Evolutionary conservation across 257 asterid genomes (phyloP), one percentile per base, ranked within the genome.

Genomic region (Coffea canephora): DNA sequence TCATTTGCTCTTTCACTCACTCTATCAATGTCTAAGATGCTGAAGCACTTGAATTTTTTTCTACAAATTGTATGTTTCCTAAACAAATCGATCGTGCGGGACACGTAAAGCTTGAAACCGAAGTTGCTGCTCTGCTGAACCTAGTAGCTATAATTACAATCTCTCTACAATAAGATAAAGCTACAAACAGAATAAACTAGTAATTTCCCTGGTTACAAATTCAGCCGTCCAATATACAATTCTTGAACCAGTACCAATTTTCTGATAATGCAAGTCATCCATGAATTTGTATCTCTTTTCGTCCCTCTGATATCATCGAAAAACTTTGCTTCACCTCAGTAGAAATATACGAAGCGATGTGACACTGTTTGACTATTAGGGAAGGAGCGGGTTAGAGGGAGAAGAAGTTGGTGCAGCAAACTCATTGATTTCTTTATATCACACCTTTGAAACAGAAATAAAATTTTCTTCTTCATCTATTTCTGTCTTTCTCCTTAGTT

Each of bases 381-480:
- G 62, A 69, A 81, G 75, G 79, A 85, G 75, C 87, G 59, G 75
- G 89, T 84, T 81, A 84, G 88, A 84, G 87, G 87, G 79, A 39
- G 87, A 78, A 76, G 89, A 86, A 91, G 90, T 91, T 87, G 93
- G 90, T 91, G 88, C 83, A 89, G 82, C 96, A 89, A 91, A 89
- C 93, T 81, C 81, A 77, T 91, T 84, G 83, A 81, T 84, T 85
- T 84, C 84, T 83, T 82, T 69, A 27, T 83, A 69, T 83, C 83
- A 75, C 77, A 75, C 77, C 86, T 79, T 86, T 83, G 49, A 66
- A 69, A 71, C 41, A 46, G 34, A 34, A 23, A 73, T 46, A 74
- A 31, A 65, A 14, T 57, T 73, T 70, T 81, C 69, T 81, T 74
- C 71, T 78, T 78, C 27, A 15, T 73, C 49, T n/a, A 54, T 52